Evolutionary conservation across 352 stramenopile genomes (phyloP), one percentile per base, ranked within the genome.

Genomic region (Globisporangium camurandrum): DNA sequence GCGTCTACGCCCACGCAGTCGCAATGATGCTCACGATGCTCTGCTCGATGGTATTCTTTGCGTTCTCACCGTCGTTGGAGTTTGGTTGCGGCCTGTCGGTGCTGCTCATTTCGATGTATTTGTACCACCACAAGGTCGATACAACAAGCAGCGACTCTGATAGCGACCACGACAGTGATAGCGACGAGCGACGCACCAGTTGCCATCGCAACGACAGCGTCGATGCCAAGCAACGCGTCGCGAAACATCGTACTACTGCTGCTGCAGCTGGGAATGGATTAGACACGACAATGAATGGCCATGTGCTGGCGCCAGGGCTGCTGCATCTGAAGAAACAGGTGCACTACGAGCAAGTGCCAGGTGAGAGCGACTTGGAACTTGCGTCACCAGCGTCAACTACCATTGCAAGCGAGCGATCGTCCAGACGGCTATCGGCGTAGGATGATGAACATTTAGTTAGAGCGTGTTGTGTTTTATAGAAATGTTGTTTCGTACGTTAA

Each of bases 11-110:
- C 19, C 83, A 94, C 49, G 81, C 79, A 20, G 70, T 94, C 53
- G 83, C 80, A 28, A 94, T 94, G 83, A 88, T 94, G 74, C 75
- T 94, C 51, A 94, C 83, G 37, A 91, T 88, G 74, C 59, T 89
- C 49, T 83, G 89, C 49, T 92, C 77, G 9, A 91, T 92, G 66
- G 33, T 94, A 26, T 92, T 94, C 52, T 92, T 94, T 62, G 51
- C 65, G 20, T 94, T 94, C 50, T 71, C 74, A 17, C 78, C 78
- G 33, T 88, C 83, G 46, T 73, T 92, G 49, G 81, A 94, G 57
- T 94, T 94, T 55, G 71, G 61, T 24, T 94, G 83, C 39, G 83
- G 83, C 0, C 70, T 94, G 31, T 71, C 66, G 14, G 81, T 92
- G 28, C 62, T 89, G 16, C 61, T 92, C 51, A 82, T 92, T 46